Base-by-base conservation (phyloP, 768 basidiomycete genomes). In the Russula ochroleuca region DNA sequence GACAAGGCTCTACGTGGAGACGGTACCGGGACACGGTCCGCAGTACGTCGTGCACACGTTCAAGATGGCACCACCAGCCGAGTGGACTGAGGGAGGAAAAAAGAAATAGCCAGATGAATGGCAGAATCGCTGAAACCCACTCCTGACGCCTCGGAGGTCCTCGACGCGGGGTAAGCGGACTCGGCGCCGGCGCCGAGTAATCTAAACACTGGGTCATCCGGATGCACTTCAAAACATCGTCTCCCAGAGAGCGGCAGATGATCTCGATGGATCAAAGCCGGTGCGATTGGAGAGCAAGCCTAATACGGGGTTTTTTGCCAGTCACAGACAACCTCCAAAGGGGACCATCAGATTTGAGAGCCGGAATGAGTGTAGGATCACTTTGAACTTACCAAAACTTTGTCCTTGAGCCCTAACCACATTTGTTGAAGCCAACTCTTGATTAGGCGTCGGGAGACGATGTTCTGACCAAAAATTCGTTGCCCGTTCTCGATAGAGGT, bases 181-280 rank as follows among this genome's bases (percentile, higher is more conserved):
- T 51, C 6, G 59, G 50, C 21, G 54, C 35, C 19, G 38, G 31
- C n/a, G 3, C 55, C 59, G 5, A 68, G 43, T 10, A 67, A 62
- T 60, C 71, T 67, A 65, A 74, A 76, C 28, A 76, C 74, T 2
- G 78, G 79, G 69, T 95, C 92, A 63, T 90, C 91, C 0, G 94
- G 94, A 71, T 97, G 94, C 6, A 96, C 78, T 72, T 93, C 92
- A 17, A 17, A 94, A 78, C 74, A 83, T 90, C 65, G 92, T 92
- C 72, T 90, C 85, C 86, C 86, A 92, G 8, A 94, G 78, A 2
- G 89, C 90, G 11, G 90, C 86, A 35, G 90, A 87, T 11, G 90
- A 88, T 72, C 81, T 81, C 37, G 92, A 91, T 17, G 92, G 90
- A 73, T 93, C 88, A 62, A 80, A 77, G 56, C 83, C 79, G 31